Conservation (phyloP, 2,329 filamentous ascomycete genomes). For the Fusarium sp. region DNA sequence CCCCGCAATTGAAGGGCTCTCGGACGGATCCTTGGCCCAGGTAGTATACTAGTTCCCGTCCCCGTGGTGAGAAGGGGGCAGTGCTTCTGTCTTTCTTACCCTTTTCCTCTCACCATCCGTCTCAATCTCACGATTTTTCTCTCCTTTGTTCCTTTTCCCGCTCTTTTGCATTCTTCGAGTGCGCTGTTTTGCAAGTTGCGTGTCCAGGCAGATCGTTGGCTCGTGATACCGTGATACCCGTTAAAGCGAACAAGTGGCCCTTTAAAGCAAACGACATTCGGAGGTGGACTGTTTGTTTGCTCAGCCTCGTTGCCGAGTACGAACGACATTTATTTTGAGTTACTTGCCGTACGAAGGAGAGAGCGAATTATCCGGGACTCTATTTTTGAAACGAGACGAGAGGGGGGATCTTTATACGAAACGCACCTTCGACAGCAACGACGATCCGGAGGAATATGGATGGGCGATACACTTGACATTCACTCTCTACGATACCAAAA, state of each 20-base stretch:
- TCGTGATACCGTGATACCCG: conserved; percentile 3
- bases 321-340: neutral
- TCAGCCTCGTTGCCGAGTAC: conserved; percentile 21
- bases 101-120: conserved; percentile 5
- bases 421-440: conserved; percentile 14
- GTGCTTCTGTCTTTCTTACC: conserved; percentile 23
- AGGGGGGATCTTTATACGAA: conserved; percentile 11
- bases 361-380: neutral
- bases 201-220: neutral
- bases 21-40: conserved; percentile 6
- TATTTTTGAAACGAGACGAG: conserved; percentile 3
- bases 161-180: neutral
- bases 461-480: conserved; percentile 5
- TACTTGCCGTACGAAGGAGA: neutral
- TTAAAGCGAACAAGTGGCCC: neutral
- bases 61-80: conserved; percentile 27
- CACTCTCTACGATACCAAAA: conserved; percentile 2
- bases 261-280: neutral
- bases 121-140: neutral
- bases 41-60: conserved; percentile 1
- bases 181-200: neutral
- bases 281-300: neutral
- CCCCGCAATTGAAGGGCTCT: conserved; percentile 27
- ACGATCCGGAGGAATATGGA: conserved; percentile 14
- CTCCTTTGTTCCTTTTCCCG: neutral